Base-by-base conservation (phyloP, 1,284 basidiomycete species). In the Malassezia obtusa region DNA sequence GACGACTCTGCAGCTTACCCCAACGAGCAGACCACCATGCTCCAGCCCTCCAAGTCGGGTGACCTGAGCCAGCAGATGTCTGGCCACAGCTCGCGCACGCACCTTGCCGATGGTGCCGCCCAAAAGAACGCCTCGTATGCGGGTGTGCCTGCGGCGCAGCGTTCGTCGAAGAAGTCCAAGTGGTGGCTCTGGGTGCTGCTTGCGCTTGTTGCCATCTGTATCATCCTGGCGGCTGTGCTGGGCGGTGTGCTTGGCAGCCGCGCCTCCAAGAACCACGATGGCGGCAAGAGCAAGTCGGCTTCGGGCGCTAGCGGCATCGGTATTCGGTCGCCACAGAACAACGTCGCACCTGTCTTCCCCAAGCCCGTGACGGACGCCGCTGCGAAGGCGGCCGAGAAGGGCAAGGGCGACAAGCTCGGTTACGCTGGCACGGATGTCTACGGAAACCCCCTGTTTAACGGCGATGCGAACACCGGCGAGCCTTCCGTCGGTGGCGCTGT, bases 371-470 rank as follows among this genome's bases (percentile, higher is more conserved):
- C 61, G n/a, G 40, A 79, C 59, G 79, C 81, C 52, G 79, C 81
- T 39, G 79, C 80, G 41, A 81, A 80, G 60, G 79, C 79, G 19
- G 84, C 85, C 73, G 77, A 79, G 47, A 77, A 79, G 12, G 71
- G 84, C 36, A 83, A 84, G 31, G 73, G 80, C 40, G 85, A 82
- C 71, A 81, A 88, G 31, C 86, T 85, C 15, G 82, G 83, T 41
- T 73, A 65, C 58, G 53, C 62, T 38, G 67, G 63, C 26, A 87
- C 86, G 10, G 79, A 89, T 65, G 80, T 82, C 39, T 78, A 78
- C 68, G 81, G 85, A 77, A 80, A 89, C 56, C 90, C 90, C 5
- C 73, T 90, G n/a, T 94, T 89, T 73, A 87, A 86, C 25, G 15
- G 21, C 6, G 35, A 37, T 10, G 40, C 41, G 80, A 49, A 57